Evolutionary conservation across 257 asterid genomes (phyloP), one percentile per base, ranked within the genome.

Genomic region (Cinchona pubescens): DNA sequence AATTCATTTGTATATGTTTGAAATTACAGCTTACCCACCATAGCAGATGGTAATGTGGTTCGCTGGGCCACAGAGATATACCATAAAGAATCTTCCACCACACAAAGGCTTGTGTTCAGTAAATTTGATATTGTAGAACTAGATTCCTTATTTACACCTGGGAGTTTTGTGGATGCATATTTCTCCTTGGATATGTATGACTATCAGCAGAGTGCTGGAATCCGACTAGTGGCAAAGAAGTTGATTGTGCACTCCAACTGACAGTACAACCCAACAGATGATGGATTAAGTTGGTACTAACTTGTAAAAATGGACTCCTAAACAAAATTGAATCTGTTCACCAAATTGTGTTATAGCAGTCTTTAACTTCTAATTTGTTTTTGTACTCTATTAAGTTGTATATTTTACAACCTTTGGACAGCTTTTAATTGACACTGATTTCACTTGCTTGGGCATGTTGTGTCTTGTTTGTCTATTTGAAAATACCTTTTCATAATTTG

Each of bases 191-290:
- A 86, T 69, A 48, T 89, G 15, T 95, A 91, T 60, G 97, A 95
- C 83, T 91, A 80, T 79, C 91, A 81, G 81, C 96, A 88, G 84
- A 85, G 79, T 79, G 92, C 98, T 34, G 99, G 99, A 53, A 82
- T 95, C 66, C 88, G 96, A 12, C 79, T 91, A 81, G 96, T 92
- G 40, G 96, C 96, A 5, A 88, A 82, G 76, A 91, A 84, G 82
- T 79, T 95, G 84, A 72, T 90, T 15, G 32, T 95, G 67, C 92
- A 79, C 76, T 71, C 90, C 30, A 80, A 77, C 75, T 87, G 83
- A 84, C 75, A n/a, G n/a, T n/a, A n/a, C n/a, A n/a, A n/a, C n/a
- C n/a, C n/a, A n/a, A n/a, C n/a, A 12, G 45, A 46, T 69, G 76
- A 63, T 38, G 37, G 65, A 73, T 64, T 9, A 29, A 40, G 42